These are phyloP conservation scores for Exophiala sp. DNA, from an alignment of 2,329 filamentous ascomycete species.

Conservation along the genomic window DNA sequence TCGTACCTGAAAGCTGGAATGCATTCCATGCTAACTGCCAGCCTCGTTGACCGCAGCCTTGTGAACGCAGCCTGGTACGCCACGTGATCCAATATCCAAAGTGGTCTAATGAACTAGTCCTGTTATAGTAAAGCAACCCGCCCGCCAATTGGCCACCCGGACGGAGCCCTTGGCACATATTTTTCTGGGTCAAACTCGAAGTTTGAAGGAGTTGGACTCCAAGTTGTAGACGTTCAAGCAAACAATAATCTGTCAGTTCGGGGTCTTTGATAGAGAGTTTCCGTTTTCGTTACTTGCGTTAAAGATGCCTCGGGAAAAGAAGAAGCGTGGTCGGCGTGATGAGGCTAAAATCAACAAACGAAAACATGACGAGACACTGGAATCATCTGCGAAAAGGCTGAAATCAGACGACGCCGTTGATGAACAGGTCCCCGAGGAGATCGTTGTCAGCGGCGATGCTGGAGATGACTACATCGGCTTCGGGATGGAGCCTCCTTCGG, in stretches of 20 bases:
- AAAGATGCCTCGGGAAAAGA: slow-evolving; percentile 44
- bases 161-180: not conserved
- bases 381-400: slow-evolving; percentile 37
- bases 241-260: no score
- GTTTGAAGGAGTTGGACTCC: not conserved
- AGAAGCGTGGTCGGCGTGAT: slow-evolving; percentile 43
- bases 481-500: slow-evolving; percentile 24
- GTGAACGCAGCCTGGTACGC: not conserved
- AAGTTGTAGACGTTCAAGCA: not conserved
- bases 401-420: slow-evolving; percentile 32
- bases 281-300: no score
- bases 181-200: slow-evolving; percentile 1
- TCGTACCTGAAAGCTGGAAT: no score
- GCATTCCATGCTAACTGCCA: no score
- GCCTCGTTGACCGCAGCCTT: no score
- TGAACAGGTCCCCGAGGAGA: slow-evolving; percentile 19
- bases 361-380: slow-evolving; percentile 34
- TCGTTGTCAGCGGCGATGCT: slow-evolving; percentile 23
- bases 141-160: not conserved
- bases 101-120: not conserved
- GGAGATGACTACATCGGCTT: slow-evolving; percentile 39
- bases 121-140: not conserved
- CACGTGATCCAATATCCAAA: not conserved
- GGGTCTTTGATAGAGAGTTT: no score
- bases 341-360: slow-evolving; percentile 35